These are phyloP conservation scores for Fusarium hostae DNA, from an alignment of 2,329 filamentous ascomycete species.

Conservation along the genomic window DNA sequence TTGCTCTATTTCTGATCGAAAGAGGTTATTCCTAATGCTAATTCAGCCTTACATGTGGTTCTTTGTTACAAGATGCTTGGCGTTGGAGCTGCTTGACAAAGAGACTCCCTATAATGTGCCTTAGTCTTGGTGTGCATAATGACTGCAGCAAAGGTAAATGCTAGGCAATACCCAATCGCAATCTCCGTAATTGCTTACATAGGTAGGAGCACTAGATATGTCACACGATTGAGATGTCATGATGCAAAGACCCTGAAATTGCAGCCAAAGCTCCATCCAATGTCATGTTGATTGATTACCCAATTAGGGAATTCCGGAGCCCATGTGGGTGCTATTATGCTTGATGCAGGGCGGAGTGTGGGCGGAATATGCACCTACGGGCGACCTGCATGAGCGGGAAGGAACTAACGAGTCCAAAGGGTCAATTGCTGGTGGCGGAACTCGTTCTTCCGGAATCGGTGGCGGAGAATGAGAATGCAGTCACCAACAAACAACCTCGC, in stretches of 20 bases:
- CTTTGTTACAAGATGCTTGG: not conserved
- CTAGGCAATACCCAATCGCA: not conserved
- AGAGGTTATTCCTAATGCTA: not conserved
- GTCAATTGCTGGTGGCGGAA: constrained; percentile 42
- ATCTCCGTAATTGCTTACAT: not conserved
- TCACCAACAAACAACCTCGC: constrained; percentile 20
- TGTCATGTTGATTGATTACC: constrained; percentile 33
- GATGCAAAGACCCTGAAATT: constrained; percentile 24
- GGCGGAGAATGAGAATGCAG: constrained; percentile 35
- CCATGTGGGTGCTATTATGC: constrained; percentile 23
- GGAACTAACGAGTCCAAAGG: constrained; percentile 30
- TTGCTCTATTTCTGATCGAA: not conserved
- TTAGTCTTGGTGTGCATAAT: not conserved
- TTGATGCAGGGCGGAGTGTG: constrained; percentile 41
- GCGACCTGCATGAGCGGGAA: constrained; percentile 35
- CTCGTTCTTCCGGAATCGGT: constrained; percentile 47
- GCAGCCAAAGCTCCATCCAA: not conserved
- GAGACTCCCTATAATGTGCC: constrained; percentile 2
- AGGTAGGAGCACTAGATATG: not conserved
- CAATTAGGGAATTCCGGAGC: constrained; percentile 46
- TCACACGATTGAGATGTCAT: constrained; percentile 3
- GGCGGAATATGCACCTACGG: constrained; percentile 33
- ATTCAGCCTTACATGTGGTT: not conserved
- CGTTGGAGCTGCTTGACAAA: constrained; percentile 20
- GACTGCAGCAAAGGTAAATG: not conserved